Conservation (phyloP, 2,329 filamentous ascomycete genomes). For the Nemania serpens region DNA sequence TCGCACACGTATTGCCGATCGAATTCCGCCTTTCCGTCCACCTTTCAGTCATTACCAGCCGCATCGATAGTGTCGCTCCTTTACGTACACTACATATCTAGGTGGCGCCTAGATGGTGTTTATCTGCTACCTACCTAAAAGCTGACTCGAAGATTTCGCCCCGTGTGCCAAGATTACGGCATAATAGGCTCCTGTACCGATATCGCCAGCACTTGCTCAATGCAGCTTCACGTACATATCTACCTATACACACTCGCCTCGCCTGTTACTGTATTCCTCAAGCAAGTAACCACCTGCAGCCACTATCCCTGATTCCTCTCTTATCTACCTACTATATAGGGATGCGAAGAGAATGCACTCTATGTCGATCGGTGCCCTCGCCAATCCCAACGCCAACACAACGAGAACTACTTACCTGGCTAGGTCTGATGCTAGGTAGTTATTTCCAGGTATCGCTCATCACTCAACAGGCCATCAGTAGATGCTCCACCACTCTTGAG, state of each 20-base stretch:
- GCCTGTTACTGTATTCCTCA: not conserved
- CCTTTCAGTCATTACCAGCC: not conserved
- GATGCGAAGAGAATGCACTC: too few relatives aligned
- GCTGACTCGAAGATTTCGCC: not conserved
- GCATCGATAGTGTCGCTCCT: not conserved
- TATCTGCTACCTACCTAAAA: not conserved
- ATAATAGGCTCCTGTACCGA: not conserved
- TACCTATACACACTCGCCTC: not conserved
- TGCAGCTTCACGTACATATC: not conserved
- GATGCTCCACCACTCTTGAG: not conserved
- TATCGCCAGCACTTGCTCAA: not conserved
- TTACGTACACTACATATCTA: too few relatives aligned
- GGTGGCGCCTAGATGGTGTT: not conserved
- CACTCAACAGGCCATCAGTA: too few relatives aligned
- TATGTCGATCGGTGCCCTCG: too few relatives aligned
- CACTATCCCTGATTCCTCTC: not conserved
- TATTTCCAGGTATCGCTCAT: too few relatives aligned
- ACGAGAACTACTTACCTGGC: too few relatives aligned
- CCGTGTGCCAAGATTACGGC: not conserved
- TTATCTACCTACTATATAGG: not conserved
- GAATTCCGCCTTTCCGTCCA: too few relatives aligned
- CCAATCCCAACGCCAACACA: too few relatives aligned
- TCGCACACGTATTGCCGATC: too few relatives aligned
- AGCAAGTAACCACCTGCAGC: not conserved
- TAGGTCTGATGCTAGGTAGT: too few relatives aligned